Evolutionary conservation across 208 protist species (phyloP), one percentile per base, ranked within the genome.

Genomic region (Trypanosoma melophagium): DNA sequence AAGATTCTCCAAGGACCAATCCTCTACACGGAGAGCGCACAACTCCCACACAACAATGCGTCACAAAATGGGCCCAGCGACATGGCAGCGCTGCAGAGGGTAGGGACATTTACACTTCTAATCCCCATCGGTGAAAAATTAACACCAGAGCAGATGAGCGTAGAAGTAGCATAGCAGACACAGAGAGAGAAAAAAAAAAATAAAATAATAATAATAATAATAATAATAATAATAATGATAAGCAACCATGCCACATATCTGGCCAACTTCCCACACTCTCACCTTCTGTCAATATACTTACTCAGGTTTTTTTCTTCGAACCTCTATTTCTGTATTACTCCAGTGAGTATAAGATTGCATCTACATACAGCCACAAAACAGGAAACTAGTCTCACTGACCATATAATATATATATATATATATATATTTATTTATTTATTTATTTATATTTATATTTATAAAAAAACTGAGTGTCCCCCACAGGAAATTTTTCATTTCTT

Each of bases 1-100:
- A 69, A 14, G 77, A 69, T 55, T 86, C 82, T 3, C 90, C 86
- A 53, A 85, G 75, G 0, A 82, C 41, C 16, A 86, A 58, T 14
- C 90, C 90, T 5, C 79, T 73, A 56, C 80, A 80, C 1, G 90
- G 87, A 44, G 66, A 80, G 17, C 74, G 77, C n/a, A 96, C 83
- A 49, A 96, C 83, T 16, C 87, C 90, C 5, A 93, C 82, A 53
- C 85, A 93, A 17, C 79, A 74, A 57, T 95, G 87, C 35, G 80
- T 44, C 22, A 65, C 60, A 64, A 71, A 67, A 50, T 55, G 4
- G 13, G 51, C 28, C 21, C 7, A 56, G 5, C 44, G 41, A 51
- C 42, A 52, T 13, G 44, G 35, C 16, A 61, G 31, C 16, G 45
- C 21, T 44, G 63, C 47, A 49, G 38, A 31, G 13, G 14, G 21